These are phyloP conservation scores for Sporothrix humicola DNA, from an alignment of 2,329 filamentous ascomycete genomes.

Conservation along the genomic window DNA sequence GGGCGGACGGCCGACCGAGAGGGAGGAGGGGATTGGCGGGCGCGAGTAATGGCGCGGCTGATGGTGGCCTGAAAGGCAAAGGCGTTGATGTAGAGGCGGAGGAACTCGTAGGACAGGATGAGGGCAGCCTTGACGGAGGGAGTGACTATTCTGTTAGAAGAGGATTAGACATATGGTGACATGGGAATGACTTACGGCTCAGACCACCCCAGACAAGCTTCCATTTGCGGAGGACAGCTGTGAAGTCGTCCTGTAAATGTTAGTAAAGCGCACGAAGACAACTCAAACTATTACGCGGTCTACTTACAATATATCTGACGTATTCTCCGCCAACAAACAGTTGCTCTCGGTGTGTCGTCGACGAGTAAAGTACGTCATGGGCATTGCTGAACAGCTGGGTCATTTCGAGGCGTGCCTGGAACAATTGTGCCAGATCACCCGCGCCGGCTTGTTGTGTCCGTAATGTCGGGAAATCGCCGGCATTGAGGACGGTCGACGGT, in stretches of 20 bases:
- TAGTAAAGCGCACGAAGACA: background rate
- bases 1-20: slow-evolving; percentile 43
- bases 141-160: slow-evolving; percentile 52
- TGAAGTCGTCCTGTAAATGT: slow-evolving; percentile 64
- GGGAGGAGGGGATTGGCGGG: slow-evolving; percentile 45
- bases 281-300: too few relatives aligned
- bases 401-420: slow-evolving; percentile 73
- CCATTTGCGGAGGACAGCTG: slow-evolving; percentile 71
- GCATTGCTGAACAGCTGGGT: slow-evolving; percentile 76
- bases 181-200: slow-evolving; percentile 55
- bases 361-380: slow-evolving; percentile 75
- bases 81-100: slow-evolving; percentile 74
- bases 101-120: slow-evolving; percentile 73
- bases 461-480: slow-evolving; percentile 71
- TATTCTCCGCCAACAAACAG: slow-evolving; percentile 74
- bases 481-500: slow-evolving; percentile 66
- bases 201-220: slow-evolving; percentile 72
- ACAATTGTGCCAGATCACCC: slow-evolving; percentile 71
- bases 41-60: slow-evolving; percentile 53
- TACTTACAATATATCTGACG: slow-evolving; percentile 67
- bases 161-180: too few relatives aligned
- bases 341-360: slow-evolving; percentile 70
- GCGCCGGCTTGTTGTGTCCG: slow-evolving; percentile 62
- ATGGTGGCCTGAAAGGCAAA: slow-evolving; percentile 77
- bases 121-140: slow-evolving; percentile 70